phyloP scores from a whole-genome alignment of 1,139 yeast genomes.

The Sugiyamaella grinbergsii region DNA sequence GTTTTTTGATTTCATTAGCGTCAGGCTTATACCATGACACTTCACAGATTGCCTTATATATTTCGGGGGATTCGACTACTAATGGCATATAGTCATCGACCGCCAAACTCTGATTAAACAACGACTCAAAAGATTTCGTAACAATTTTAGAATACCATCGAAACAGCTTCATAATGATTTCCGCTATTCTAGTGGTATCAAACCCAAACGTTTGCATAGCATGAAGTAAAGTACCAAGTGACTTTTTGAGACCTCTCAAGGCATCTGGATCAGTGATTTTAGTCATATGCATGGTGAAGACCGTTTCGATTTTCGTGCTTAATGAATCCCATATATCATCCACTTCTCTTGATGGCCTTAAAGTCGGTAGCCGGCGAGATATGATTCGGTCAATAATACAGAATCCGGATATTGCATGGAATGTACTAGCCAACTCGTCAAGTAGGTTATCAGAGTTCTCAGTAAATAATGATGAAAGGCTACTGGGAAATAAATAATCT shows the following conservation, averaged over 20 bases:
- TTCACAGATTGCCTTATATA: constrained; percentile 63
- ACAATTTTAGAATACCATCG: constrained; percentile 60
- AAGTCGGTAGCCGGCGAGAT: constrained; percentile 53
- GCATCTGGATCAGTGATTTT: constrained; percentile 42
- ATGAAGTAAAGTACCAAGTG: constrained; percentile 73
- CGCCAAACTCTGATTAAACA: constrained; percentile 63
- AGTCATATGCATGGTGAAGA: constrained; percentile 33
- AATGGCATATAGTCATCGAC: constrained; percentile 91
- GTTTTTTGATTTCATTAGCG: constrained; percentile 44
- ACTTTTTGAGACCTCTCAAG: constrained; percentile 53
- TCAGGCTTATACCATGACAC: constrained; percentile 63
- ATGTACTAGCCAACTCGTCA: constrained; percentile 33
- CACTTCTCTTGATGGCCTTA: constrained; percentile 49
- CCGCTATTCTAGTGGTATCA: constrained; percentile 62
- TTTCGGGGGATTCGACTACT: constrained; percentile 58
- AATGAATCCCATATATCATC: constrained; percentile 81
- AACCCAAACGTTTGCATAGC: constrained; percentile 74
- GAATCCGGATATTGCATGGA: constrained; percentile 72
- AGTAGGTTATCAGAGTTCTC: constrained; percentile 18
- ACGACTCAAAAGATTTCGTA: constrained; percentile 58
- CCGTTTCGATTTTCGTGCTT: constrained; percentile 40
- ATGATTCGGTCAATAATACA: constrained; percentile 74
- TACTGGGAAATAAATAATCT: constrained; percentile 65
- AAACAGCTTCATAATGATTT: constrained; percentile 61
- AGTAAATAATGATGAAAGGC: constrained; percentile 24